phyloP scores from a whole-genome alignment of 1,139 yeast species.

The Debaryomycetaceae sp. region DNA sequence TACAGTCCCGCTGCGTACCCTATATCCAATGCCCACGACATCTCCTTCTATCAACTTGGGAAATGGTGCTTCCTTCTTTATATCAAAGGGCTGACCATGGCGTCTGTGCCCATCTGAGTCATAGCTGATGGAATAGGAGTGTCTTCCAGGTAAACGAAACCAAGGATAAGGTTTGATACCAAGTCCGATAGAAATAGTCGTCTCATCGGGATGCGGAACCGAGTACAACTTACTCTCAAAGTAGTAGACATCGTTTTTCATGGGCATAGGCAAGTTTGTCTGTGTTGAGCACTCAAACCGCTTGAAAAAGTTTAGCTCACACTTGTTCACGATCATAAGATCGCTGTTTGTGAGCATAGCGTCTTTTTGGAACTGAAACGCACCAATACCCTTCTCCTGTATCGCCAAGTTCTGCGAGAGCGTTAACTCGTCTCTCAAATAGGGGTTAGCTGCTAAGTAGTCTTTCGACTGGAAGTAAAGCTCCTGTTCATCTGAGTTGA shows the following conservation, averaged over 20 bases:
- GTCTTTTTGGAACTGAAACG: conserved; percentile 89
- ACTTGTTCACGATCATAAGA: conserved; percentile 61
- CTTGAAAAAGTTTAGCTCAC: conserved; percentile 72
- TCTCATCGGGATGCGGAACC: conserved; percentile 54
- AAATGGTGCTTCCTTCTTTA: conserved; percentile 36
- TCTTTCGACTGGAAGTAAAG: conserved; percentile 70
- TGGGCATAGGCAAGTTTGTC: conserved; percentile 85
- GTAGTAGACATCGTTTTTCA: conserved; percentile 82
- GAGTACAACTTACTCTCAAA: conserved; percentile 70
- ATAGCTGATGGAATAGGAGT: conserved; percentile 45
- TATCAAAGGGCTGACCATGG: conserved; percentile 47
- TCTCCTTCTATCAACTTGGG: conserved; percentile 55
- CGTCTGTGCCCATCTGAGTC: conserved; percentile 54
- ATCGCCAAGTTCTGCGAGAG: conserved; percentile 56
- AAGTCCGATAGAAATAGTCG: conserved; percentile 43
- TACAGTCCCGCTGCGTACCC: conserved; percentile 57
- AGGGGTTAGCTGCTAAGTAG: conserved; percentile 54
- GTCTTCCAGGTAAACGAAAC: conserved; percentile 58
- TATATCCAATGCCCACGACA: conserved; percentile 64
- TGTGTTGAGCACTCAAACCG: conserved; percentile 74
- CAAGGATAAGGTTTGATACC: conserved; percentile 54
- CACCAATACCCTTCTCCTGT: conserved; percentile 89
- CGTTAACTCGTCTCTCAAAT: conserved; percentile 40
- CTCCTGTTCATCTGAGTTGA: conserved; percentile 74
- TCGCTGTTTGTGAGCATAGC: conserved; percentile 56